Evolutionary conservation across 2,329 filamentous ascomycete genomes (phyloP).

Genomic region (Penicillium sp.): DNA sequence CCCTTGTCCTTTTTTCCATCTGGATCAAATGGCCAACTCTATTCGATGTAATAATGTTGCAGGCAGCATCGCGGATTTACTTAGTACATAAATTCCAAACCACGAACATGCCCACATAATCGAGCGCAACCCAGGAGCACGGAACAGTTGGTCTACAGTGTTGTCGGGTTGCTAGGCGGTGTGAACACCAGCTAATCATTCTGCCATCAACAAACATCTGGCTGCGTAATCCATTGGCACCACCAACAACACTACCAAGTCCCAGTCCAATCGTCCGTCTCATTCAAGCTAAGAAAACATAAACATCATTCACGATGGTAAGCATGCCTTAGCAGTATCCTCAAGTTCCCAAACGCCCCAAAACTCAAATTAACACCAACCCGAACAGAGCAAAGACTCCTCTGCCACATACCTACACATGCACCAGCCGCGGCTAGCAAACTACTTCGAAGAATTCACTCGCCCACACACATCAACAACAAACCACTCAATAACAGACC

Average conservation of each 20-base stretch:
- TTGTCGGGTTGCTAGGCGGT: background rate
- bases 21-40: no score
- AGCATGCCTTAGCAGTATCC: accelerated
- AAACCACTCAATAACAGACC: background rate
- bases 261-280: background rate
- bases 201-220: conserved; percentile 2
- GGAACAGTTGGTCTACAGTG: no score
- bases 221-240: background rate
- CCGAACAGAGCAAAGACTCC: conserved; percentile 50
- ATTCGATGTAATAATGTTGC: no score
- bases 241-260: background rate
- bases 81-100: no score
- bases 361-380: conserved; percentile 1
- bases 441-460: conserved; percentile 51
- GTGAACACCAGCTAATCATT: background rate
- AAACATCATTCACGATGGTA: background rate
- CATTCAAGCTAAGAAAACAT: background rate
- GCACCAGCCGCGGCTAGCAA: conserved; percentile 47
- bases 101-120: no score
- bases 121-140: no score
- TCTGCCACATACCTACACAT: conserved; percentile 49
- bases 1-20: no score
- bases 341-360: background rate
- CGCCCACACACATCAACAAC: conserved; percentile 40
- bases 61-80: no score